Evolutionary conservation across 2,329 filamentous ascomycete species (phyloP).

Genomic region (Pyricularia pennisetigena): DNA sequence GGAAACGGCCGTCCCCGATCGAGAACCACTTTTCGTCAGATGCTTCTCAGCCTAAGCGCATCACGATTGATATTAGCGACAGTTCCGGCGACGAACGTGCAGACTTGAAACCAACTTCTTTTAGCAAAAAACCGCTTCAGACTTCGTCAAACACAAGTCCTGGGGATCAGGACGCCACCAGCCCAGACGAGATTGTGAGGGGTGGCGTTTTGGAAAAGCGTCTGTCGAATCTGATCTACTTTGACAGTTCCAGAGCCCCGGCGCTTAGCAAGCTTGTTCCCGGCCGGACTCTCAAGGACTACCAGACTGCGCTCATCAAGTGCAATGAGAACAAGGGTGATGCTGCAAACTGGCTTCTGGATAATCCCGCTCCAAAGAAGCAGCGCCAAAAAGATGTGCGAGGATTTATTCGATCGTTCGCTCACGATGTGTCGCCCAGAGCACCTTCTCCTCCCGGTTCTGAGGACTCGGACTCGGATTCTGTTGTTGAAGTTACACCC

Average conservation of each 20-base stretch:
- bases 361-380: conserved; percentile 5
- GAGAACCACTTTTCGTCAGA: background rate
- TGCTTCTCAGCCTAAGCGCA: background rate
- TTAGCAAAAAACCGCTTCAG: conserved; percentile 17
- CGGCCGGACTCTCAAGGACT: conserved; percentile 1
- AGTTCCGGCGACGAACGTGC: conserved; percentile 46
- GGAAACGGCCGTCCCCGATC: conserved; percentile 5
- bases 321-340: conserved; percentile 8
- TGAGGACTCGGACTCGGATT: background rate
- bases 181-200: background rate
- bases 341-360: conserved; percentile 7
- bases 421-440: conserved; percentile 3
- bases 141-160: conserved; percentile 2
- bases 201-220: conserved; percentile 5
- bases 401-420: conserved; percentile 10
- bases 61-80: conserved; percentile 33
- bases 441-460: background rate
- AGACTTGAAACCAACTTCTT: conserved; percentile 53
- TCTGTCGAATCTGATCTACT: background rate
- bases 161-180: background rate
- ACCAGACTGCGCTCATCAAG: conserved; percentile 7
- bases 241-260: background rate
- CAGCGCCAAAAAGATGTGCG: background rate
- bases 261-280: conserved; percentile 3
- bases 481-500: background rate